Conservation (phyloP, 352 stramenopile genomes). For the Globisporangium camurandrum region DNA sequence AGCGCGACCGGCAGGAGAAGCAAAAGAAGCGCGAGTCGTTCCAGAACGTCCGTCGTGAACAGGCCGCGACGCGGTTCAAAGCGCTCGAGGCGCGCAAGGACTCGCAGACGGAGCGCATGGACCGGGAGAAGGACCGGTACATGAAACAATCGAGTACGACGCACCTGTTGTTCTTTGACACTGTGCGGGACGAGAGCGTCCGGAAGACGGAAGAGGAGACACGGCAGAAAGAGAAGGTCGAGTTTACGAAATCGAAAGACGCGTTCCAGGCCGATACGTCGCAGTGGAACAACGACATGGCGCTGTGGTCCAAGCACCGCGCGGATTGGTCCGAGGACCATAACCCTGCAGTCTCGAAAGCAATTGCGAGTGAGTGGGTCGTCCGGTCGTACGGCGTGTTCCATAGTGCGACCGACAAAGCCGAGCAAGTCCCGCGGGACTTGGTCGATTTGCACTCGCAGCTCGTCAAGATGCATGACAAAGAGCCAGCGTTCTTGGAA, state of each 20-base stretch:
- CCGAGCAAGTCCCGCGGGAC: slow-evolving; percentile 50
- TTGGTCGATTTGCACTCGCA: slow-evolving; percentile 64
- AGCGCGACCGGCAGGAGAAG: slow-evolving; percentile 46
- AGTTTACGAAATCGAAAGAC: slow-evolving; percentile 87
- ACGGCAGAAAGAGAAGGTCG: slow-evolving; percentile 79
- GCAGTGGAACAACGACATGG: slow-evolving; percentile 87
- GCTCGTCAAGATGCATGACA: slow-evolving; percentile 81
- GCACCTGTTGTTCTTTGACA: slow-evolving; percentile 84
- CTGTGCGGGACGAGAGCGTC: slow-evolving; percentile 57
- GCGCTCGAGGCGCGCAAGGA: slow-evolving; percentile 76
- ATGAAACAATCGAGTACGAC: slow-evolving; percentile 65
- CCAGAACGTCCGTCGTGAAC: slow-evolving; percentile 70
- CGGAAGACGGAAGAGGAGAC: slow-evolving; percentile 76
- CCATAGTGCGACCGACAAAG: slow-evolving; percentile 39
- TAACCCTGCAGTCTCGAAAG: slow-evolving; percentile 82
- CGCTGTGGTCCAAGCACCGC: slow-evolving; percentile 80
- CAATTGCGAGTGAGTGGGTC: slow-evolving; percentile 85
- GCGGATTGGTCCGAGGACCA: slow-evolving; percentile 83
- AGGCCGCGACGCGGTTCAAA: slow-evolving; percentile 66
- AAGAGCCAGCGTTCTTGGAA: slow-evolving; percentile 68
- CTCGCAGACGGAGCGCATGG: slow-evolving; percentile 68
- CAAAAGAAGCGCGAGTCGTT: slow-evolving; percentile 64
- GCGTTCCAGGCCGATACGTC: slow-evolving; percentile 82
- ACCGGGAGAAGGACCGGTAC: slow-evolving; percentile 77
- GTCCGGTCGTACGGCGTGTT: slow-evolving; percentile 83